Evolutionary conservation across 2,329 filamentous ascomycete species (phyloP), one percentile per base, ranked within the genome.

Genomic region (Fusarium domesticum): DNA sequence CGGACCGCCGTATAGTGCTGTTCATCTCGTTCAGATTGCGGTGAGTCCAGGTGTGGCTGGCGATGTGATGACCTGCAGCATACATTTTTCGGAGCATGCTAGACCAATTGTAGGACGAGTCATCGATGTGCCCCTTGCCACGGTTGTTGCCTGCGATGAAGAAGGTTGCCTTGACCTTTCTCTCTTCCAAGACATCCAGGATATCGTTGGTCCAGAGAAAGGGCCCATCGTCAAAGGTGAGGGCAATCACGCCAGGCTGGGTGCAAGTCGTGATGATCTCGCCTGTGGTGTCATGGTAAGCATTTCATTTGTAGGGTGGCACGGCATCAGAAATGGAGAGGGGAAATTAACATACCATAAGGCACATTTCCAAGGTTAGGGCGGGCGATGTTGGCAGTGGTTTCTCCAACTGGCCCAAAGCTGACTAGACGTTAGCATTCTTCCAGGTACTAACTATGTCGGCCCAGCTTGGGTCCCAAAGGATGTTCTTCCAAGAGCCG

Each of bases 141-240:
- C 59, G 57, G 53, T 71, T 72, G 56, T 71, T 69, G 1, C 70
- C 70, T 0, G 66, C 64, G 35, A 73, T 60, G 54, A 74, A 75
- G 55, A 68, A 70, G 17, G 70, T 72, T 6, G 65, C 70, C 36
- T 63, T 66, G 41, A 63, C 57, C 5, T 61, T 35, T 20, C 59
- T 53, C 4, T 57, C 34, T 17, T 62, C 58, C 11, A 72, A 48
- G 1, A 66, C 39, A 43, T 73, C 65, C 18, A 77, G 66, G 5
- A 77, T 54, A 8, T 60, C 56, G 6, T 53, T 49, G 5, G 74
- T 77, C 53, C 67, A 74, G 4, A 50, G 42, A 45, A 63, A 70
- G 0, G 74, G 73, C 0, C 72, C 73, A 39, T 76, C 73, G 48
- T 76, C 74, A 51, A 69, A 74, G 1, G 72, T 75, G 18, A 76